A percentile compares a stretch with the other conserved stretches of the same genome.
phyloP scores from a whole-genome alignment of 257 asterid species.

The Haberlea rhodopensis region DNA sequence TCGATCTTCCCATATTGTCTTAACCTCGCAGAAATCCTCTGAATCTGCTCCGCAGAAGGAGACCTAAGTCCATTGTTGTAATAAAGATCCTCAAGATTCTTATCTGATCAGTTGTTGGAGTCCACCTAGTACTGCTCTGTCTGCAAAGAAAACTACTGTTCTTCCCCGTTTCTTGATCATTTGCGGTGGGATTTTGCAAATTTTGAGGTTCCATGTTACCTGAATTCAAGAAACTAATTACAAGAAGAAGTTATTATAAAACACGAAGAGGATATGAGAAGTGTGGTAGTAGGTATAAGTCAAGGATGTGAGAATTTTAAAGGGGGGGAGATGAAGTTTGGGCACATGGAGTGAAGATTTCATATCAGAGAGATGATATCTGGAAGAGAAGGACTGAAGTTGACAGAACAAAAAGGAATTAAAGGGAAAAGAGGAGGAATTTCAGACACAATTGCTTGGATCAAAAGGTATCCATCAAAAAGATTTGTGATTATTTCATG shows the following conservation, averaged over 20 bases:
- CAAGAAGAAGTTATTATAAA: constrained; percentile 7
- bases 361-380: constrained; percentile 67
- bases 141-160: constrained; percentile 50
- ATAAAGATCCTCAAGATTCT: constrained; percentile 86
- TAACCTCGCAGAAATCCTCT: constrained; percentile 82
- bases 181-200: constrained; percentile 24
- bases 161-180: constrained; percentile 30
- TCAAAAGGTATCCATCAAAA: constrained; percentile 64
- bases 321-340: constrained; percentile 24
- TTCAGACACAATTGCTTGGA: constrained; percentile 64
- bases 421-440: constrained; percentile 76
- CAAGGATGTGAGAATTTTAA: constrained; percentile 23
- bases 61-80: constrained; percentile 96
- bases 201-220: constrained; percentile 53
- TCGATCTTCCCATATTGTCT: constrained; percentile 97
- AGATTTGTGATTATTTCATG: constrained; percentile 32
- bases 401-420: constrained; percentile 69
- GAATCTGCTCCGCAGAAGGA: constrained; percentile 92
- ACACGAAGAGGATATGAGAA: constrained; percentile 9
- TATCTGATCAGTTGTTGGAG: constrained; percentile 90
- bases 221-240: not conserved
- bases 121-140: constrained; percentile 92
- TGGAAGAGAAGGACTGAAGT: constrained; percentile 97
- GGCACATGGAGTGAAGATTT: constrained; percentile 62
- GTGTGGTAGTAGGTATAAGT: not conserved